Evolutionary conservation across 164 flowering plant species (phyloP).

Genomic region (Taxillus chinensis): DNA sequence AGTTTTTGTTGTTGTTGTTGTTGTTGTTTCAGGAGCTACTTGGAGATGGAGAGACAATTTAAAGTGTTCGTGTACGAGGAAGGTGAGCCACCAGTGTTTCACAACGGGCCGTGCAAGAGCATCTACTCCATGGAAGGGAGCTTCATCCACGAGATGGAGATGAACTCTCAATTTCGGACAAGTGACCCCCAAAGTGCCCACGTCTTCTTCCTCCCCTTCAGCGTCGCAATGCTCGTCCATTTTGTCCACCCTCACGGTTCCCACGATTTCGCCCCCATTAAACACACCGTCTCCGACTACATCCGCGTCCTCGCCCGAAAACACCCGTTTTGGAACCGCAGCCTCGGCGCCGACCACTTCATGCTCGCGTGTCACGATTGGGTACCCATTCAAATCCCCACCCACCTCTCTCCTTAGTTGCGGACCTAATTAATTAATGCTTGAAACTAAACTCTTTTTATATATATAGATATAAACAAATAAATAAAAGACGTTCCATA

Average conservation of each 20-base stretch:
- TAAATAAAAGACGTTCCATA: too few relatives aligned
- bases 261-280: conserved; percentile 1
- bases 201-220: conserved; percentile 30
- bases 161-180: conserved; percentile 31
- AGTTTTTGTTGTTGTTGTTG: neutral
- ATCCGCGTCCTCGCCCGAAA: conserved; percentile 19
- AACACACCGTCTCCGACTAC: conserved; percentile 32
- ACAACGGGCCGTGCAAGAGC: conserved; percentile 59
- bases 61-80: conserved; percentile 54
- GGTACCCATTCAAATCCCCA: conserved; percentile 16
- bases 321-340: conserved; percentile 52
- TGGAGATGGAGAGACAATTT: conserved; percentile 62
- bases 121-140: conserved; percentile 56
- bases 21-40: conserved; percentile 43
- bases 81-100: conserved; percentile 67
- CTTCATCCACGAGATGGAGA: conserved; percentile 43
- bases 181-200: conserved; percentile 43
- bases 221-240: conserved; percentile 20
- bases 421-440: too few relatives aligned
- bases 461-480: too few relatives aligned
- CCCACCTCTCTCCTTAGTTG: neutral
- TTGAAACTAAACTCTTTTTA: too few relatives aligned
- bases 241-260: conserved; percentile 25
- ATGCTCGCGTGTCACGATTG: conserved; percentile 66
- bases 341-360: conserved; percentile 53